These are phyloP conservation scores for Hypoxylon trugodes DNA, from an alignment of 495 filamentous ascomycete species.

Conservation along the genomic window DNA sequence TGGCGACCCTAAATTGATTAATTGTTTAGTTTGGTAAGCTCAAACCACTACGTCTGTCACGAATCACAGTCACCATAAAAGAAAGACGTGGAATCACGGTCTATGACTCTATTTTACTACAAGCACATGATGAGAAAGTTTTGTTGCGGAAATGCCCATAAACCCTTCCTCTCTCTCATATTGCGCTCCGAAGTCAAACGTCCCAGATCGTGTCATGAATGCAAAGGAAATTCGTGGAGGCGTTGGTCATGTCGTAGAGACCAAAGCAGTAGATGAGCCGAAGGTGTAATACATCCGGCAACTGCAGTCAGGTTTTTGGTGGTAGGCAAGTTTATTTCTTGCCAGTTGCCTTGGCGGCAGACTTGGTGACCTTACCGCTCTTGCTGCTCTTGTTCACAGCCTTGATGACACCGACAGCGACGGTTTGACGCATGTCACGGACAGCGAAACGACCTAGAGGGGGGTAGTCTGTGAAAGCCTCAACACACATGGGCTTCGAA, in stretches of 20 bases:
- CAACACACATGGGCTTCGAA: constrained; percentile 99
- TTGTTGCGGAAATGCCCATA: constrained; percentile 54
- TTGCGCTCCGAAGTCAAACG: constrained; percentile 56
- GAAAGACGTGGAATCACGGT: constrained; percentile 34
- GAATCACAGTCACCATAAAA: constrained; percentile 13
- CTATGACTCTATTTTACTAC: constrained; percentile 62
- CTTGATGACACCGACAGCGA: constrained; percentile 96
- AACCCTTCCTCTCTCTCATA: constrained; percentile 53
- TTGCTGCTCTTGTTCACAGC: constrained; percentile 59
- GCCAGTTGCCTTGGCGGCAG: constrained; percentile 74
- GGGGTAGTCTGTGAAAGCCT: constrained; percentile 99
- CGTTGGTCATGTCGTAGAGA: constrained; percentile 31
- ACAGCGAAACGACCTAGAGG: constrained; percentile 99
- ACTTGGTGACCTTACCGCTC: constrained; percentile 67
- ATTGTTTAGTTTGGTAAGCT: too few relatives aligned
- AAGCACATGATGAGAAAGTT: constrained; percentile 60
- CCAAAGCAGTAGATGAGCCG: constrained; percentile 15
- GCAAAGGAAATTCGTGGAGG: constrained; percentile 49
- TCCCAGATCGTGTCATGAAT: constrained; percentile 53
- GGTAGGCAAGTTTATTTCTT: constrained; percentile 58
- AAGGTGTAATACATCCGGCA: neutral
- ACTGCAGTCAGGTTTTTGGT: neutral
- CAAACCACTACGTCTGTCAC: too few relatives aligned
- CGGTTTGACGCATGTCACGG: constrained; percentile 91
- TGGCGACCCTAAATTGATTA: too few relatives aligned